Evolutionary conservation across 768 basidiomycete species (phyloP), one percentile per base, ranked within the genome.

Genomic region (Naganishia kalamii): DNA sequence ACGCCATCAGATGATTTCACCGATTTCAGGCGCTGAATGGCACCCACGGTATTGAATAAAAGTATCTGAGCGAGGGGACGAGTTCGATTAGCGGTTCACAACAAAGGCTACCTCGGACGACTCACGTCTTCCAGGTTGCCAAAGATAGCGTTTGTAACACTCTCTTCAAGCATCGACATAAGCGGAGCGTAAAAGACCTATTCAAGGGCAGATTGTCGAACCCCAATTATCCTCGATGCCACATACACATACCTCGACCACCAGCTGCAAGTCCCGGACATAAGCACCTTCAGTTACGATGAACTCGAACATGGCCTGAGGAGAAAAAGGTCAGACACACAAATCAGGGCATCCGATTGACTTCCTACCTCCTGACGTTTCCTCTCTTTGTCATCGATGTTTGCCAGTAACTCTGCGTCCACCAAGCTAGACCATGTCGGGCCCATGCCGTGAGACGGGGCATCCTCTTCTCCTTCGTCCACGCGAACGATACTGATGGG

Each of bases 351-450:
- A 2, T 41, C 25, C 23, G 10, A 2, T 15, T 17, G 30, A 41
- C 12, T 27, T 63, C 79, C 60, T 66, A 87, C 88, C 82, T 98
- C 94, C 78, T 97, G 94, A 61, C 93, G 83, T 65, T 86, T 87
- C 48, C 93, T 83, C 75, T 98, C 94, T 25, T 81, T 80, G 0
- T 82, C 75, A 0, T 90, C 88, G 47, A 97, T 87, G 6, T 85
- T 90, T 32, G 88, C 88, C 23, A 97, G 77, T 0, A 89, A 90
- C 35, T 86, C 84, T 68, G 86, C 86, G 71, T 96, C 89, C 0
- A 97, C 87, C 54, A 97, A 79, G 75, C 92, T 94, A 8, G 90
- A 87, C 94, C 94, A 98, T 0, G 91, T 92, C 84, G 92, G 70
- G 1, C 71, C 74, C 33, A 75, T 62, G 35, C 66, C 43, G 12